phyloP scores from a whole-genome alignment of 495 filamentous ascomycete genomes.

The Patellaria atrata region DNA sequence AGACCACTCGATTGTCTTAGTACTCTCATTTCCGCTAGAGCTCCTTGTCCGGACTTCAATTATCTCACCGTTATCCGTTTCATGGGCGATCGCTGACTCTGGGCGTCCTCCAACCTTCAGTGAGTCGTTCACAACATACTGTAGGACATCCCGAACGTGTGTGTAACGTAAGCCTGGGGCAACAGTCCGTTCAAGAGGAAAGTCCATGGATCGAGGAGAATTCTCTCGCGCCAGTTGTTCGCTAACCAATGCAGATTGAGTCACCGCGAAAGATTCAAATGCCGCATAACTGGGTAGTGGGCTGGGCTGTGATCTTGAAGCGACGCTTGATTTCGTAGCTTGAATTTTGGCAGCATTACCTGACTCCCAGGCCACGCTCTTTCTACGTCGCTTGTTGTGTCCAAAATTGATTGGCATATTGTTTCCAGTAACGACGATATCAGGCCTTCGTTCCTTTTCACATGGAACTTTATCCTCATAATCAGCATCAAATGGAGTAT shows the following conservation, averaged over 20 bases:
- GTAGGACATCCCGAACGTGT: constrained; percentile 50
- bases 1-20: constrained; percentile 51
- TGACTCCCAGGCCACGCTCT: constrained; percentile 6
- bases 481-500: constrained; percentile 19
- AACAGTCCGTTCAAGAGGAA: constrained; percentile 34
- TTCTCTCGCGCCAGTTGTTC: constrained; percentile 10
- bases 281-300: too few species aligned
- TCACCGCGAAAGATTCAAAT: too few species aligned
- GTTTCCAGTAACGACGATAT: constrained; percentile 23
- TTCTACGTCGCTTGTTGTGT: constrained; percentile 21
- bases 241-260: too few species aligned
- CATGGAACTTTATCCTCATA: constrained; percentile 8
- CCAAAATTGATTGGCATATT: constrained; percentile 17
- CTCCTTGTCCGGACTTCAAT: constrained; percentile 49
- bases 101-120: constrained; percentile 58
- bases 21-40: constrained; percentile 42
- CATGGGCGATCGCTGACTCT: constrained; percentile 47
- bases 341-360: constrained; percentile 5
- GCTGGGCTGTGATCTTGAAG: too few species aligned
- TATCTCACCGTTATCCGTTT: constrained; percentile 47
- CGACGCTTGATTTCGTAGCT: constrained; percentile 7
- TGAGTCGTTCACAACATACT: constrained; percentile 53
- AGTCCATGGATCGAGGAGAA: constrained; percentile 10
- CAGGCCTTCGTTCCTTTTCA: constrained; percentile 15
- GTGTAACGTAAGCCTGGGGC: constrained; percentile 42